Conservation (phyloP, 805 yeast genomes). For the Sugiyamaella valdiviana region DNA sequence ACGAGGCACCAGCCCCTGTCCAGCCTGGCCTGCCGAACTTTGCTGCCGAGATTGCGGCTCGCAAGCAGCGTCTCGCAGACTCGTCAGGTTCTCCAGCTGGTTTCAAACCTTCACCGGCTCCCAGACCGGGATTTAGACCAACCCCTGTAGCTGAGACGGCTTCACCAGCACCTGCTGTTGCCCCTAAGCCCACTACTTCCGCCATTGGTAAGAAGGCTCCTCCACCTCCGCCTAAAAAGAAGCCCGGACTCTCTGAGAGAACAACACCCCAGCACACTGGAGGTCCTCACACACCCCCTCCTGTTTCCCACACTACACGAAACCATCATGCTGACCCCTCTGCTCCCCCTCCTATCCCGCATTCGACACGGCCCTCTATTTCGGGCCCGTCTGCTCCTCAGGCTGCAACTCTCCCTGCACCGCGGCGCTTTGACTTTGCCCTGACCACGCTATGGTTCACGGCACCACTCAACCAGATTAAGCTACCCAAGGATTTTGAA, state of each 20-base stretch:
- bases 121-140: slow-evolving; percentile 11
- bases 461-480: slow-evolving; percentile 15
- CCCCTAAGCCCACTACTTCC: neutral
- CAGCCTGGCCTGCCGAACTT: slow-evolving; percentile 24
- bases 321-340: no score
- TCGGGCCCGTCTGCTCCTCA: slow-evolving; percentile 8
- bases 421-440: slow-evolving; percentile 19
- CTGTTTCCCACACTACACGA: neutral
- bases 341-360: slow-evolving; percentile 7
- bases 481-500: slow-evolving; percentile 25
- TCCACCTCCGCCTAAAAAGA: slow-evolving; percentile 22
- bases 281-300: neutral
- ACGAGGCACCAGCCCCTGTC: slow-evolving; percentile 6
- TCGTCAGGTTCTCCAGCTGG: neutral
- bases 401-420: slow-evolving; percentile 2
- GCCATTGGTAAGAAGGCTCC: slow-evolving; percentile 20
- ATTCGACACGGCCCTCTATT: slow-evolving; percentile 5
- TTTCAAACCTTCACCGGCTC: slow-evolving; percentile 17
- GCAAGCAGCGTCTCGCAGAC: slow-evolving; percentile 2
- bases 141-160: slow-evolving; percentile 1
- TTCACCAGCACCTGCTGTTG: slow-evolving; percentile 15
- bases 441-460: slow-evolving; percentile 24
- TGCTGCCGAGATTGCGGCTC: slow-evolving; percentile 31
- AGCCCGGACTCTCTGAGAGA: slow-evolving; percentile 13
- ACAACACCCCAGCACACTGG: neutral